phyloP scores from a whole-genome alignment of 768 basidiomycete species.

The Kwoniella dejecticola region DNA sequence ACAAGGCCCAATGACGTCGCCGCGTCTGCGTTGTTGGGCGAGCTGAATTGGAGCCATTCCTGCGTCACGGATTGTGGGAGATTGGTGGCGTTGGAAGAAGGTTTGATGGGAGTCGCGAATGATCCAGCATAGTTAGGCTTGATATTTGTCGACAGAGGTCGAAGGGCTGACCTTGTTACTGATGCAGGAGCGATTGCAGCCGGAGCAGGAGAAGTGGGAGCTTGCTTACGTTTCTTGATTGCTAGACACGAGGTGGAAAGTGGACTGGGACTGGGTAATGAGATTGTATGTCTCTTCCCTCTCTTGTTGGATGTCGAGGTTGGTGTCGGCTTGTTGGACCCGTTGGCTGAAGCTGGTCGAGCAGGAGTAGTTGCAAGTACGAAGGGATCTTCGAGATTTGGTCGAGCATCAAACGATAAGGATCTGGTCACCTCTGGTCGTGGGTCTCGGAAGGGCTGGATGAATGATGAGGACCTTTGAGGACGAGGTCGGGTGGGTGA shows the following conservation, averaged over 20 bases:
- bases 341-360: conserved; percentile 7
- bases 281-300: conserved; percentile 20
- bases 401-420: conserved; percentile 10
- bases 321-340: not conserved
- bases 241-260: not conserved
- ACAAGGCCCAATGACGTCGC: conserved; percentile 12
- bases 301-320: conserved; percentile 1
- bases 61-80: conserved; percentile 11
- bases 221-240: conserved; percentile 16
- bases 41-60: conserved; percentile 20
- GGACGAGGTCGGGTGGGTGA: conserved; percentile 15
- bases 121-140: conserved; percentile 14
- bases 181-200: not conserved
- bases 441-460: conserved; percentile 24
- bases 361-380: conserved; percentile 2
- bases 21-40: conserved; percentile 11
- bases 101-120: conserved; percentile 12
- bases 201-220: not conserved
- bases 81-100: not conserved
- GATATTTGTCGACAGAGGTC: conserved; percentile 7
- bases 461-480: conserved; percentile 17
- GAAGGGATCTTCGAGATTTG: conserved; percentile 13
- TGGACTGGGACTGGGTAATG: conserved; percentile 15
- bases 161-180: conserved; percentile 1
- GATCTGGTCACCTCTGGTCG: conserved; percentile 25